Evolutionary conservation across 371 early-diverging fungal species (phyloP).

Genomic region (Mucor mucedo): DNA sequence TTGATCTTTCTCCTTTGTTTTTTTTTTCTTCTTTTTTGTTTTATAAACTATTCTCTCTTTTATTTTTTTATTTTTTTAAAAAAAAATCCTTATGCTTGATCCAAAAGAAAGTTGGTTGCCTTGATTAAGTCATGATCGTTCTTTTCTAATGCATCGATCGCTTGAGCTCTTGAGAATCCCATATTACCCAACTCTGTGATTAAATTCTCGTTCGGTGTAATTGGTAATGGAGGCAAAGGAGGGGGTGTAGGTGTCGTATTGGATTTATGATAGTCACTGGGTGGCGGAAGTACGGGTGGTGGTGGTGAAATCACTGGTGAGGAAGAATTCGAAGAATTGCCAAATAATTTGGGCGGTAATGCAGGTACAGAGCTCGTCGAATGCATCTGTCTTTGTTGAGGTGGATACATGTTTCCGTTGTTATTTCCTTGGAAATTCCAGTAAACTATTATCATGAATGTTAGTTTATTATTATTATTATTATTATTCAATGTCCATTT

Average conservation of each 20-base stretch:
- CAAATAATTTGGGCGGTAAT: conserved; percentile 31
- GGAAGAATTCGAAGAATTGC: conserved; percentile 19
- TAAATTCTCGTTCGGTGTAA: conserved; percentile 20
- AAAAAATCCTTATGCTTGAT: conserved; percentile 42
- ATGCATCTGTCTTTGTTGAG: conserved; percentile 15
- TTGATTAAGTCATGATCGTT: conserved; percentile 78
- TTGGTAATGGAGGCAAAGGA: conserved; percentile 21
- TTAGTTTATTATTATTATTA: neutral
- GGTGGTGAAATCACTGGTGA: conserved; percentile 23
- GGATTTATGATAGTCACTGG: conserved; percentile 18
- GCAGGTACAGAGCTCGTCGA: conserved; percentile 19
- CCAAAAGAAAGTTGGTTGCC: conserved; percentile 84
- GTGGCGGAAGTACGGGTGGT: conserved; percentile 11
- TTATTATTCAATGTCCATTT: neutral
- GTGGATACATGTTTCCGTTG: conserved; percentile 10
- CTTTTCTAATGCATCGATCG: conserved; percentile 78
- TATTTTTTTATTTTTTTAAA: neutral
- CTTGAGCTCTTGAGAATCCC: conserved; percentile 81
- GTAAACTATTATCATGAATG: conserved; percentile 10
- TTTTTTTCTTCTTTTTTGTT: conserved; percentile 8
- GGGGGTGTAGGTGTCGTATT: conserved; percentile 9
- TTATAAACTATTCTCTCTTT: neutral
- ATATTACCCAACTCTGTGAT: conserved; percentile 69
- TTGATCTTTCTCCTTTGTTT: neutral
- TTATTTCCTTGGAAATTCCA: conserved; percentile 25